A percentile compares a stretch with the other conserved stretches of the same genome.
These are phyloP conservation scores for Saturnispora sekii DNA, from an alignment of 805 yeast genomes.

Conservation along the genomic window DNA sequence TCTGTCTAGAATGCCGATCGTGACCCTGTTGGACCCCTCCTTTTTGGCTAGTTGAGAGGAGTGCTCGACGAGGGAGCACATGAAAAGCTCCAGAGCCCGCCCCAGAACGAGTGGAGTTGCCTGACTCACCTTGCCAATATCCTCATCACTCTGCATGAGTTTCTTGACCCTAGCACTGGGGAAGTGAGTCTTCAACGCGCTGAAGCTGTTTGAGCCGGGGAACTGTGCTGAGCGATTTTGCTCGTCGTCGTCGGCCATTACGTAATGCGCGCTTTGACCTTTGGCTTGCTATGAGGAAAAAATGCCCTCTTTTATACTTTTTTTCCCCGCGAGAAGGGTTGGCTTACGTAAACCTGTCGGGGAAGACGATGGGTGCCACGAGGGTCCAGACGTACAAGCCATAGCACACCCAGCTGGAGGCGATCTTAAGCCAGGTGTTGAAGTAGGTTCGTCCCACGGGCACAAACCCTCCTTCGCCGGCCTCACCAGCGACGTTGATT, in stretches of 20 bases:
- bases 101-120: slow-evolving; percentile 99
- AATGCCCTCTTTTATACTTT: background rate
- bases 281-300: background rate
- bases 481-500: slow-evolving; percentile 71
- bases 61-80: slow-evolving; percentile 81
- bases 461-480: slow-evolving; percentile 77
- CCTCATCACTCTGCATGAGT: slow-evolving; percentile 96
- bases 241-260: background rate
- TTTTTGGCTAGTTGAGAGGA: slow-evolving; percentile 68
- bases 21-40: slow-evolving; percentile 69
- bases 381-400: slow-evolving; percentile 82
- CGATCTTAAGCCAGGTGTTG: slow-evolving; percentile 87
- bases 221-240: slow-evolving; percentile 2
- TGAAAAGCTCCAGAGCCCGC: slow-evolving; percentile 83
- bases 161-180: slow-evolving; percentile 93
- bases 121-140: slow-evolving; percentile 96
- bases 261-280: no score
- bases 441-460: slow-evolving; percentile 97
- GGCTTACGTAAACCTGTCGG: slow-evolving; percentile 57
- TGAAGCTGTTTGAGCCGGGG: slow-evolving; percentile 26
- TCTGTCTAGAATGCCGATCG: slow-evolving; percentile 70
- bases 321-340: no score
- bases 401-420: slow-evolving; percentile 89
- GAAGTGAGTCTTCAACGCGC: slow-evolving; percentile 65
- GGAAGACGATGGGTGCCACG: slow-evolving; percentile 81